Evolutionary conservation across 768 basidiomycete species (phyloP), one percentile per base, ranked within the genome.

Genomic region (Vararia minispora): DNA sequence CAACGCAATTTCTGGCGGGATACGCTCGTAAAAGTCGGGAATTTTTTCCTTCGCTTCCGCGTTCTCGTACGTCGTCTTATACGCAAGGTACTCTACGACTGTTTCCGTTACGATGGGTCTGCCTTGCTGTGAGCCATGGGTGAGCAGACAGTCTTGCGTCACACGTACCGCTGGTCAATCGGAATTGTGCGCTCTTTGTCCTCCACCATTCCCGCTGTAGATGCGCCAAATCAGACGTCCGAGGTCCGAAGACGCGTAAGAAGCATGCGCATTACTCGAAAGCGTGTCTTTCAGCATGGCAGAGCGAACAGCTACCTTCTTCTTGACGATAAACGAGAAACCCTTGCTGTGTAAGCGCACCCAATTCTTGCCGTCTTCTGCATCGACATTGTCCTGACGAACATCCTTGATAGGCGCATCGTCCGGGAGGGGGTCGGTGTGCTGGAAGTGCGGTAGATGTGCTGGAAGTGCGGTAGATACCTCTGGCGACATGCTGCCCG

Each of bases 51-150:
- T 86, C 6, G 74, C 62, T 1, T 71, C 73, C 2, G 63, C 65
- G n/a, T 70, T 69, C 44, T 80, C 76, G 53, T 87, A 89, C 43
- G 88, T 69, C 1, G 76, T 64, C 60, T 84, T 91, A 67, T 83
- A 91, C 23, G 73, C 64, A 63, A 94, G 84, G 54, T 89, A 95
- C 58, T 97, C 91, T 28, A 88, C 69, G 37, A 94, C 66, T 53
- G 88, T 91, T 59, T 91, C 86, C 2, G 87, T 74, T 25, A 94
- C 78, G 18, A 81, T 70, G 2, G 62, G 68, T 21, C 68, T 69
- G 49, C 9, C 28, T 36, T 14, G 13, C 10, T 9, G 35, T 8
- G 12, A 6, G 33, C 10, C 3, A 6, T 28, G 21, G 17, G 10
- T 17, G 11, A 33, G 9, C 16, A 8, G 8, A 21, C 8, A 14